phyloP scores from a whole-genome alignment of 306 rosid species.

The Vigna unguiculata region DNA sequence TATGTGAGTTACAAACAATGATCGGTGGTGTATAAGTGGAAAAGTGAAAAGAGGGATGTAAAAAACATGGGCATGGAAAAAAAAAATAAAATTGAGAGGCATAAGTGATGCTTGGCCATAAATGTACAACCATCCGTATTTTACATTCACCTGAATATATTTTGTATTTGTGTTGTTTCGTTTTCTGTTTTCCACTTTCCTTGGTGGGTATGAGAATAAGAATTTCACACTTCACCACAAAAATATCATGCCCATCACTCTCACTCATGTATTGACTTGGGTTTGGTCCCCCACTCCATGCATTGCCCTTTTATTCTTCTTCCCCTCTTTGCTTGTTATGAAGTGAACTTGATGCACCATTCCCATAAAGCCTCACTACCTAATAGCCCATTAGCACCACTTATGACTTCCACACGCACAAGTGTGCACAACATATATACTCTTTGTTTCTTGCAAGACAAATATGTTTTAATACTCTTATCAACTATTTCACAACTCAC shows the following conservation, averaged over 20 bases:
- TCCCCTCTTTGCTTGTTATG: slow-evolving; percentile 31
- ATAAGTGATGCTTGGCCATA: slow-evolving; percentile 42
- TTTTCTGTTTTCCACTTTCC: slow-evolving; percentile 48
- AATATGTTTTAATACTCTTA: no score
- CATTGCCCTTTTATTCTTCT: slow-evolving; percentile 52
- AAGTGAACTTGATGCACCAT: slow-evolving; percentile 6
- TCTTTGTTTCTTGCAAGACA: slow-evolving; percentile 6
- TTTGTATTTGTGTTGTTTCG: slow-evolving; percentile 34
- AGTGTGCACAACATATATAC: slow-evolving; percentile 19
- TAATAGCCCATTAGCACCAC: slow-evolving; percentile 29
- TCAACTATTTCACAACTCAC: no score
- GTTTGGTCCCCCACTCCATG: slow-evolving; percentile 55
- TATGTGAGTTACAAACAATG: no score
- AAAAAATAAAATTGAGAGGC: no score
- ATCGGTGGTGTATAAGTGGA: background rate
- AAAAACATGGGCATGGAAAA: background rate
- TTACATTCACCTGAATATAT: slow-evolving; percentile 18
- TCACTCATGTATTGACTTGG: slow-evolving; percentile 55
- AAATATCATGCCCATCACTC: slow-evolving; percentile 56
- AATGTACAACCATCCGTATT: slow-evolving; percentile 35
- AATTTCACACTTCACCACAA: slow-evolving; percentile 46
- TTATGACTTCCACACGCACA: slow-evolving; percentile 14
- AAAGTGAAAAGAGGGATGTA: slow-evolving; percentile 1
- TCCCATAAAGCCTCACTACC: slow-evolving; percentile 27
- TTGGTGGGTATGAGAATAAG: slow-evolving; percentile 40